These are phyloP conservation scores for Lyophyllum decastes DNA, from an alignment of 768 basidiomycete genomes.

Conservation along the genomic window DNA sequence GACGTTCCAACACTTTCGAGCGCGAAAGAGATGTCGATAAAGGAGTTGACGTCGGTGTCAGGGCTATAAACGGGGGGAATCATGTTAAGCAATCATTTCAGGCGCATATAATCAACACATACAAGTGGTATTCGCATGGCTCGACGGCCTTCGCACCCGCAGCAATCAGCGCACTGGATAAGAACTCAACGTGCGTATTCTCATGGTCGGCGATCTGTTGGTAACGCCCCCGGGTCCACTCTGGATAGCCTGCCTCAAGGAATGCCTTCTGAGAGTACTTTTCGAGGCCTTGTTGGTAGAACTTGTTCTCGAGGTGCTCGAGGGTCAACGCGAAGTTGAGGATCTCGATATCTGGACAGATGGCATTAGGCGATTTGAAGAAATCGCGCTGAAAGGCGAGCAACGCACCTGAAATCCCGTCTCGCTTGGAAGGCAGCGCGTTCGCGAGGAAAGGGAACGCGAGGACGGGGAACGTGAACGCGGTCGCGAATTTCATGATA, in stretches of 20 bases:
- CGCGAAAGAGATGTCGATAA: slow-evolving; percentile 49
- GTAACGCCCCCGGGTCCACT: slow-evolving; percentile 48
- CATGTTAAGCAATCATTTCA: neutral
- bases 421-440: slow-evolving; percentile 7
- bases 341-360: slow-evolving; percentile 1
- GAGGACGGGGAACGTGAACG: neutral
- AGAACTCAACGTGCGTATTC: slow-evolving; percentile 48
- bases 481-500: slow-evolving; percentile 9
- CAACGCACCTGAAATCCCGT: slow-evolving; percentile 1
- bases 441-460: neutral
- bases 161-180: slow-evolving; percentile 46
- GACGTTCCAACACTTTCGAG: slow-evolving; percentile 59
- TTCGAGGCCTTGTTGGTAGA: slow-evolving; percentile 42
- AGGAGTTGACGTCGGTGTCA: slow-evolving; percentile 45
- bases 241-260: slow-evolving; percentile 41
- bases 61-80: slow-evolving; percentile 28
- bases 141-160: slow-evolving; percentile 38
- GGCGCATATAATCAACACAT: slow-evolving; percentile 18
- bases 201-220: slow-evolving; percentile 53
- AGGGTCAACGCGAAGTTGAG: slow-evolving; percentile 10
- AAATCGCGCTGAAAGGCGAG: neutral
- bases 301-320: slow-evolving; percentile 35
- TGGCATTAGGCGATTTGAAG: neutral
- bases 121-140: slow-evolving; percentile 68
- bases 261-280: slow-evolving; percentile 45